These are phyloP conservation scores for Chaetomiaceae sp. DNA, from an alignment of 2,329 filamentous ascomycete genomes.

Conservation along the genomic window DNA sequence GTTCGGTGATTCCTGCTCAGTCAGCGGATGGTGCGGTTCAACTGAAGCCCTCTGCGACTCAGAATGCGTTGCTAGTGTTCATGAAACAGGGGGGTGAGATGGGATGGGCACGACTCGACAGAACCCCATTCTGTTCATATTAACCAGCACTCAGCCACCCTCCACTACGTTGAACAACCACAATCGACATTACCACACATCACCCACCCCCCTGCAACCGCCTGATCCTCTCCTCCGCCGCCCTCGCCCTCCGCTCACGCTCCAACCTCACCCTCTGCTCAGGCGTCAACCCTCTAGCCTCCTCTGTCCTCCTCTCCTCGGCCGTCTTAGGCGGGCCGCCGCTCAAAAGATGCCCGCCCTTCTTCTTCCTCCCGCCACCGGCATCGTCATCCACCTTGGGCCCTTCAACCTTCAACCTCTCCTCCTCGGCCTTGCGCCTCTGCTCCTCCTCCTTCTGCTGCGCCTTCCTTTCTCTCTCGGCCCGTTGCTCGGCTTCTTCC, in stretches of 20 bases:
- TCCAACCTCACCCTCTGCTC: conserved; percentile 84
- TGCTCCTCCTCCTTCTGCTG: conserved; percentile 64
- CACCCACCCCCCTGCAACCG: conserved; percentile 48
- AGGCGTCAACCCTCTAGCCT: conserved; percentile 76
- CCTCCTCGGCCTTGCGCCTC: conserved; percentile 69
- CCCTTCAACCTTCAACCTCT: conserved; percentile 65
- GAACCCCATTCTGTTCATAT: too few species aligned
- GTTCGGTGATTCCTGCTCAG: too few species aligned
- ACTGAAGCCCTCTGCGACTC: too few species aligned
- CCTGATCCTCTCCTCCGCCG: conserved; percentile 82
- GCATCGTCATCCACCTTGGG: conserved; percentile 40
- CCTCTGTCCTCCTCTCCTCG: conserved; percentile 77
- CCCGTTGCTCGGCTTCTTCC: conserved; percentile 65
- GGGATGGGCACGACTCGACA: too few species aligned
- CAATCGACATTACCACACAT: conserved; percentile 1
- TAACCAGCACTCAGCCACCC: too few species aligned
- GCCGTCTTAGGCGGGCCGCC: conserved; percentile 64
- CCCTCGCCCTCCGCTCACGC: conserved; percentile 81
- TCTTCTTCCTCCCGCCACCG: conserved; percentile 34
- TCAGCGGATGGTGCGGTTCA: too few species aligned
- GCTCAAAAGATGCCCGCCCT: conserved; percentile 43
- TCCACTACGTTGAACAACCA: too few species aligned
- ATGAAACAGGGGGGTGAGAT: too few species aligned
- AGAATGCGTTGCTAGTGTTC: too few species aligned
- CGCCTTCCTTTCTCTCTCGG: conserved; percentile 65